Conservation (phyloP, 331 rosid species). For the Dryas integrifolia region DNA sequence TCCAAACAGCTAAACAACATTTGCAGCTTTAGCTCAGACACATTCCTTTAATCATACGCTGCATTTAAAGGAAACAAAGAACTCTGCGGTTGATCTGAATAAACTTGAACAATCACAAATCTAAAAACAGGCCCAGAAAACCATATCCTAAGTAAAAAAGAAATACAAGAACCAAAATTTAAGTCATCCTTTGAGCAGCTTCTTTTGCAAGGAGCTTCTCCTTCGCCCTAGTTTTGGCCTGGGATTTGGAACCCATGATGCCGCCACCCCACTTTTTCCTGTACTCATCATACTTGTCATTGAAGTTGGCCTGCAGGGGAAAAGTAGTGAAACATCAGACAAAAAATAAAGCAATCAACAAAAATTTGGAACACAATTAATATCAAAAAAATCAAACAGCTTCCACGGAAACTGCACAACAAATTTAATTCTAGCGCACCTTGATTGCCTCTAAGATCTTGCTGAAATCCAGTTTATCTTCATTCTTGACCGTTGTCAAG, state of each 20-base stretch:
- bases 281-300: constrained; percentile 49
- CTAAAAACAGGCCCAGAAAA: constrained; percentile 1
- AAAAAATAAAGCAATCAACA: neutral
- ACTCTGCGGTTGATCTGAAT: neutral
- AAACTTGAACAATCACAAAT: constrained; percentile 3
- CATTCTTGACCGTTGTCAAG: constrained; percentile 50
- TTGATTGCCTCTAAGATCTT: constrained; percentile 48
- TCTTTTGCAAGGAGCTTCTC: constrained; percentile 47
- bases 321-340: neutral
- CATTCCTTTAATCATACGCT: too few species aligned
- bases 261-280: constrained; percentile 51
- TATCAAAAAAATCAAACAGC: neutral
- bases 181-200: constrained; percentile 45
- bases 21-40: neutral
- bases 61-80: too few species aligned
- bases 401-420: neutral
- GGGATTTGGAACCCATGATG: constrained; percentile 50
- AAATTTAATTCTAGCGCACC: constrained; percentile 14
- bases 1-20: neutral
- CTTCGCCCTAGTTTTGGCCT: constrained; percentile 46
- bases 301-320: constrained; percentile 44
- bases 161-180: constrained; percentile 8
- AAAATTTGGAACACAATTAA: neutral
- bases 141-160: constrained; percentile 4
- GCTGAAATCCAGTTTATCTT: constrained; percentile 50